Base-by-base conservation (phyloP, 2,329 filamentous ascomycete species). In the Diaporthe vexans region DNA sequence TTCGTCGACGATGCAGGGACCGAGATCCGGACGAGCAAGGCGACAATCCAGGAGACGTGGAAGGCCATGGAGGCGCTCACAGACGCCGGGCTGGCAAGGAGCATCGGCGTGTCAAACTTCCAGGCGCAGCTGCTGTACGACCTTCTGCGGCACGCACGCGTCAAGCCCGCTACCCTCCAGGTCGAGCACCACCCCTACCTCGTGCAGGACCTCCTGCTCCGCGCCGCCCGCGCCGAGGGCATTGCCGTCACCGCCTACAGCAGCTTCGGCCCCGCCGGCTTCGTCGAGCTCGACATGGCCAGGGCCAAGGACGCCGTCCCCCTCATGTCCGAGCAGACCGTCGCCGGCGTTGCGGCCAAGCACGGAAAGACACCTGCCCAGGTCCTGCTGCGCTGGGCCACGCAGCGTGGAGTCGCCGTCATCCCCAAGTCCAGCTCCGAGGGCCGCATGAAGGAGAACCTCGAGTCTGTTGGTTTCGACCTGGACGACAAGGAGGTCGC, bases 141-240 rank as follows among this genome's bases (percentile, higher is more conserved):
- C 84, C 86, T 95, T 78, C 89, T 96, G 81, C 91, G 93, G 79
- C 94, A 95, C 84, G 94, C 94, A 76, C 91, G 89, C 79, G 90
- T 95, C 84, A 88, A 88, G 58, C 94, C 94, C 11, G 93, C 94
- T 52, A 92, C 93, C 54, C 91, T 97, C 75, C 95, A 97, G 88
- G 92, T 97, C 83, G 94, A 97, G 88, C 94, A 96, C 86, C 95
- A 97, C 88, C 94, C 94, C 35, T 97, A 95, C 89, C 90, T 96
- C 74, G 92, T 94, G 76, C 94, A 97, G 88, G 84, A 87, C 75
- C 88, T 91, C 71, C 90, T 97, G 70, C 83, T 97, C 79, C 86
- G 90, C 79, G 90, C 94, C 69, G 93, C 92, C 79, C 88, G 93
- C 86, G 85, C 86, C 71, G 89, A 95, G 85, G 90, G 91, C 75